Evolutionary conservation across 441 rosid genomes (phyloP), one percentile per base, ranked within the genome.

Genomic region (Dalechampia spathulata): DNA sequence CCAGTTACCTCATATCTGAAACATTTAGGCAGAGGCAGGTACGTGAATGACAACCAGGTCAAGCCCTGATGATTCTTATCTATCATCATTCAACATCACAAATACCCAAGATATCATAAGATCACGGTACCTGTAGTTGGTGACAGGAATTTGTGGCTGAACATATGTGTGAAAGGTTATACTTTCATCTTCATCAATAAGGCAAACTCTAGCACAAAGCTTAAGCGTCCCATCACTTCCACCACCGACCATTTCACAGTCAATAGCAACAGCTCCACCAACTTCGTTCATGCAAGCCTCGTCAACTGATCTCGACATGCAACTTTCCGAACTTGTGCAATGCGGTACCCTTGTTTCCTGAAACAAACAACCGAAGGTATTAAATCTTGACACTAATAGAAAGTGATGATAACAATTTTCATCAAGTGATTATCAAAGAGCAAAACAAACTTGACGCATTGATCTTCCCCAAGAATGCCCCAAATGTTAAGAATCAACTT

Each of bases 201-300:
- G 71, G 61, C 86, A 86, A 52, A 86, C 75, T 12, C 80, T 64
- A 68, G 85, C 95, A 57, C 95, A 89, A 38, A 80, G 55, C 62
- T 80, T 69, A 39, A 67, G 34, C 20, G 86, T 61, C 46, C 82
- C 87, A 60, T 83, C 85, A 23, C 30, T 69, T 57, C 88, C 95
- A 47, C 86, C 82, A 62, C 85, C 86, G 37, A 89, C 95, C 88
- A 86, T 82, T 73, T 81, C 86, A 64, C 90, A 83, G 73, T 79
- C 92, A 49, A 89, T 66, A 12, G 87, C 86, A 58, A 85, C 58
- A 15, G 82, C 85, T 67, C 70, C 61, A 19, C 55, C 71, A 46
- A 71, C 69, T 57, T 62, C 43, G 48, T 19, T 53, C 56, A 46
- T 41, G 57, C 48, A 11, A 49, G 20, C 63, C 27, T 38, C 63